phyloP scores from a whole-genome alignment of 1,284 basidiomycete species.

The Microbotryum saponariae region DNA sequence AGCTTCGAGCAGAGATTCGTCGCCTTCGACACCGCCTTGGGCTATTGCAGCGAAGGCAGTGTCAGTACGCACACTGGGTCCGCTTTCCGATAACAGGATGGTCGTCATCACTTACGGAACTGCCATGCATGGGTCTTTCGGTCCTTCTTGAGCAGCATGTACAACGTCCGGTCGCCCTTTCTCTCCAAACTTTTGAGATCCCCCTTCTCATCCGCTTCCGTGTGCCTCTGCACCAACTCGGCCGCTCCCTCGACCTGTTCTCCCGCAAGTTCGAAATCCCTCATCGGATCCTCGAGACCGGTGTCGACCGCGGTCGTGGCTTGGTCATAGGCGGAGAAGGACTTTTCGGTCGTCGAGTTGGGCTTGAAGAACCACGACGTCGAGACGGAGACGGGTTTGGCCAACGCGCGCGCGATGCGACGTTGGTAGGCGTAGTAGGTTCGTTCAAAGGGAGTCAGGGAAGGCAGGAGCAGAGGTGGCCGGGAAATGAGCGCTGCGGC shows the following conservation, averaged over 20 bases:
- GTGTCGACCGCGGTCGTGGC: conserved; percentile 34
- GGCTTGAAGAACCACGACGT: conserved; percentile 92
- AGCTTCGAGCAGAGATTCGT: conserved; percentile 61
- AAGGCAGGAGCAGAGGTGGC: conserved; percentile 31
- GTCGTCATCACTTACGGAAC: conserved; percentile 49
- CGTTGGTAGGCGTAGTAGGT: conserved; percentile 82
- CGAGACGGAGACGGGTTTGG: conserved; percentile 68
- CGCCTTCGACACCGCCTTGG: conserved; percentile 54
- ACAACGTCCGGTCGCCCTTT: conserved; percentile 73
- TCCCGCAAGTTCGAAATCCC: conserved; percentile 36
- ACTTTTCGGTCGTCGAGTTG: conserved; percentile 74
- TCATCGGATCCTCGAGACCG: conserved; percentile 48
- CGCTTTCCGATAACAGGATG: too few species aligned
- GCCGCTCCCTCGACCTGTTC: conserved; percentile 54
- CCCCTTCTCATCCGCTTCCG: conserved; percentile 54
- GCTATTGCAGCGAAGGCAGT: conserved; percentile 14
- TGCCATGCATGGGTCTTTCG: conserved; percentile 59
- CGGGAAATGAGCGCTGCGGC: conserved; percentile 34
- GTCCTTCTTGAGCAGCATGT: conserved; percentile 61
- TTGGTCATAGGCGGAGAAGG: conserved; percentile 48
- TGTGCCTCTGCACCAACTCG: conserved; percentile 44
- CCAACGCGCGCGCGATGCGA: conserved; percentile 70
- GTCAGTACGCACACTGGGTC: too few species aligned
- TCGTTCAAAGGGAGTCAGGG: conserved; percentile 56
- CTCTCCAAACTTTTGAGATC: conserved; percentile 72